phyloP scores from a whole-genome alignment of 176 grass and related monocot genomes.

The Ampelocalamus luodianensis region DNA sequence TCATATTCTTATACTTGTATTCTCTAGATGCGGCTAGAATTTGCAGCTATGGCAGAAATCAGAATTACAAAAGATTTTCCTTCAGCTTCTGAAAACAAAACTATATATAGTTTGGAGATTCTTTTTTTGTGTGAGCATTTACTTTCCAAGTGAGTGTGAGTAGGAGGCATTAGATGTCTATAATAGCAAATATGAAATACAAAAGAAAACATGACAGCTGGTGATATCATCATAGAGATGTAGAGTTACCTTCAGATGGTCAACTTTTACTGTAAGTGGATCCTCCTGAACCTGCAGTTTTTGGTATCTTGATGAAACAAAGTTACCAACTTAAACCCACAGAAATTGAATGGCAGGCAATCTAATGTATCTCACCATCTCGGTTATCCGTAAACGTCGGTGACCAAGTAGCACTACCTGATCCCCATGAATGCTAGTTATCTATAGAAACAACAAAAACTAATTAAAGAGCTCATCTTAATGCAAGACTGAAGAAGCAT shows the following conservation, averaged over 20 bases:
- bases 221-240: conserved; percentile 38
- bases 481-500: conserved; percentile 23
- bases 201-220: conserved; percentile 16
- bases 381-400: conserved; percentile 76
- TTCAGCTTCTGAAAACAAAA: conserved; percentile 19
- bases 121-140: not conserved
- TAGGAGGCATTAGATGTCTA: conserved; percentile 8
- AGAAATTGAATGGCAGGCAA: conserved; percentile 26
- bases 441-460: conserved; percentile 59
- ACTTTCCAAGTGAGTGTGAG: not conserved
- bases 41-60: conserved; percentile 4
- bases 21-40: conserved; percentile 18
- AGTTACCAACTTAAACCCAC: conserved; percentile 16
- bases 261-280: conserved; percentile 92
- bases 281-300: conserved; percentile 88
- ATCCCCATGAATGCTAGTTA: conserved; percentile 92
- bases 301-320: conserved; percentile 41
- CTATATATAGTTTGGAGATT: not conserved
- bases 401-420: conserved; percentile 90
- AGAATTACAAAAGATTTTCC: not conserved
- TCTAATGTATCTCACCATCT: conserved; percentile 66
- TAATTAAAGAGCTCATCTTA: conserved; percentile 18
- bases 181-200: conserved; percentile 18
- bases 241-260: conserved; percentile 89
- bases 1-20: not conserved